Percentiles rank a stretch among this genome's conserved stretches.
phyloP scores from a whole-genome alignment of 106 monocot species.

The Dendrobium catenatum region DNA sequence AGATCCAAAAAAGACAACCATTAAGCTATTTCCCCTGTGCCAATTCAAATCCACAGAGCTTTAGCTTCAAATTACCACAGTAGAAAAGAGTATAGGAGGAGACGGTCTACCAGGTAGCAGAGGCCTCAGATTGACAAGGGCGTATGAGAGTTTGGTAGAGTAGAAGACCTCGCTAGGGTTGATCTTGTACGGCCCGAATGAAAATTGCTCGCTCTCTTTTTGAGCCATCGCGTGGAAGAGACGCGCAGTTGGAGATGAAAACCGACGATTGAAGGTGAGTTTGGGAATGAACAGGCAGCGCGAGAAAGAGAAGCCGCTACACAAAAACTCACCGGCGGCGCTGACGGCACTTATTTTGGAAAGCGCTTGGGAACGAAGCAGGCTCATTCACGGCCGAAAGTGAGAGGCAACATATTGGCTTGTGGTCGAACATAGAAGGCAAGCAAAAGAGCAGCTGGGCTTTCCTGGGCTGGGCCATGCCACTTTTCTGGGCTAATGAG shows the following conservation, averaged over 20 bases:
- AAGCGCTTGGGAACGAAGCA: background rate
- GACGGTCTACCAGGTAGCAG: constrained; percentile 39
- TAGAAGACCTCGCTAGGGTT: constrained; percentile 54
- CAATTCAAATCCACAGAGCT: background rate
- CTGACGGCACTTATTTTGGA: background rate
- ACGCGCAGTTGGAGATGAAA: background rate
- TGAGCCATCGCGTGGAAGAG: constrained; percentile 7
- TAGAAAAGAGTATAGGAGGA: background rate
- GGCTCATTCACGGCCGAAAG: background rate
- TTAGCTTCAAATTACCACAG: background rate
- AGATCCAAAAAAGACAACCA: background rate
- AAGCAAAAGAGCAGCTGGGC: too few species aligned
- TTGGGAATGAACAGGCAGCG: background rate
- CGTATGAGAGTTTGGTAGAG: constrained; percentile 46
- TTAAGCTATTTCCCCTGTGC: background rate
- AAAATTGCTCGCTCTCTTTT: constrained; percentile 23
- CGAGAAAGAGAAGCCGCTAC: background rate
- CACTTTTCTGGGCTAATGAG: too few species aligned
- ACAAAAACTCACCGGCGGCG: constrained; percentile 11
- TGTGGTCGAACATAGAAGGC: too few species aligned
- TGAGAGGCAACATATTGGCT: background rate
- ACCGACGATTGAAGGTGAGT: background rate
- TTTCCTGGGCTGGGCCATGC: too few species aligned
- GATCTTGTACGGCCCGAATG: constrained; percentile 73
- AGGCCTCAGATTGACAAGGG: constrained; percentile 69